Evolutionary conservation across 202 grass and related monocot species (phyloP).

Genomic region (Dendrocalamus latiflorus): DNA sequence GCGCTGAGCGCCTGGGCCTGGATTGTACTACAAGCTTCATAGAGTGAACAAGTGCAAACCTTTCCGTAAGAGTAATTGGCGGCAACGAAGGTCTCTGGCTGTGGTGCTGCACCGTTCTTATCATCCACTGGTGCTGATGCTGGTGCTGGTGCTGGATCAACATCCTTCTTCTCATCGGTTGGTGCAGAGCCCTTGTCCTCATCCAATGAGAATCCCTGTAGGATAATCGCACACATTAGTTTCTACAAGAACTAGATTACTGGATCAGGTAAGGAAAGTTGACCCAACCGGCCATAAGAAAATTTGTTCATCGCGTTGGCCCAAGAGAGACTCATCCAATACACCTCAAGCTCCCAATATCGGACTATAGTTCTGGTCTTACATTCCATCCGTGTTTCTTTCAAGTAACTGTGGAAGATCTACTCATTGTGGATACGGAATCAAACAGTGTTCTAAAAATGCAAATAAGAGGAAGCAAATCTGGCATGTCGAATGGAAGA

Average conservation of each 20-base stretch:
- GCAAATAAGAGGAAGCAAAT: conserved; percentile 2
- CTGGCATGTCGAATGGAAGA: neutral
- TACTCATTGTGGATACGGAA: neutral
- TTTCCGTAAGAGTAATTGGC: conserved; percentile 78
- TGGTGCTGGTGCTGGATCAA: neutral
- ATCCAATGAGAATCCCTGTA: conserved; percentile 71
- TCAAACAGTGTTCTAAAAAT: neutral
- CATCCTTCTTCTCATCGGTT: conserved; percentile 11
- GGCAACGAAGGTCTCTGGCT: conserved; percentile 71
- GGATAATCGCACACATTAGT: neutral
- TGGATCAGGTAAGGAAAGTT: neutral
- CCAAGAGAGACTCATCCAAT: neutral
- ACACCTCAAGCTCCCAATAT: neutral
- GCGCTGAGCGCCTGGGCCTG: neutral
- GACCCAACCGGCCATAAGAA: neutral
- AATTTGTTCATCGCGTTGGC: neutral
- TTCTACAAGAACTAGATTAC: neutral
- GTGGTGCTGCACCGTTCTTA: conserved; percentile 24
- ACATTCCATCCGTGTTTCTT: neutral
- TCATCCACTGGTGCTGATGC: neutral
- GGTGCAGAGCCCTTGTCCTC: conserved; percentile 10
- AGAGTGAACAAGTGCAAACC: conserved; percentile 20
- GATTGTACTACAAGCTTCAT: neutral
- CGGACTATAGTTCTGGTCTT: neutral
- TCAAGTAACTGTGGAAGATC: neutral